Percentiles rank a stretch among this genome's conserved stretches.
These are phyloP conservation scores for Pleurotus pulmonarius DNA, from an alignment of 768 basidiomycete genomes.

Conservation along the genomic window DNA sequence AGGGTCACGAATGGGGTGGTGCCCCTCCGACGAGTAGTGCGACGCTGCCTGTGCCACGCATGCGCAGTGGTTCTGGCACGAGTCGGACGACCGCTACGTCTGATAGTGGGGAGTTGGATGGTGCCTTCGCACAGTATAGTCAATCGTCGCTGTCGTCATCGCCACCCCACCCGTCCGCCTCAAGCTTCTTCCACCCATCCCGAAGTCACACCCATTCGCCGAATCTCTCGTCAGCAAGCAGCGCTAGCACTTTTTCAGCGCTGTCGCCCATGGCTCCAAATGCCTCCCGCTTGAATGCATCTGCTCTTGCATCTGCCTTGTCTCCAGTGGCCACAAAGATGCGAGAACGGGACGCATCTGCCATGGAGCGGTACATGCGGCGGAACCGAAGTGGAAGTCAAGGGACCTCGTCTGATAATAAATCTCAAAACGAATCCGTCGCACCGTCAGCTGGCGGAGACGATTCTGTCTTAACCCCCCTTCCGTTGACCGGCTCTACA, in stretches of 20 bases:
- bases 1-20: constrained; percentile 59
- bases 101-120: constrained; percentile 66
- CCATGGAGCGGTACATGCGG: constrained; percentile 81
- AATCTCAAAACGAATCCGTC: constrained; percentile 52
- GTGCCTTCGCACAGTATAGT: constrained; percentile 36
- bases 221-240: constrained; percentile 27
- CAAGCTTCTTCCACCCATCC: constrained; percentile 33
- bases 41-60: constrained; percentile 37
- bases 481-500: constrained; percentile 46
- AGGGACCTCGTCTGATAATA: constrained; percentile 67
- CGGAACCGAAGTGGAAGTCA: constrained; percentile 82
- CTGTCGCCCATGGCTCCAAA: constrained; percentile 26
- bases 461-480: constrained; percentile 15
- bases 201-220: constrained; percentile 21
- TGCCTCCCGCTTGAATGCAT: constrained; percentile 29
- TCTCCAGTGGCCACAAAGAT: constrained; percentile 80
- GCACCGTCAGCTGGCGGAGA: background rate
- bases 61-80: constrained; percentile 80
- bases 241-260: constrained; percentile 23
- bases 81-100: constrained; percentile 75
- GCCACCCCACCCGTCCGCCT: constrained; percentile 49
- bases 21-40: constrained; percentile 24
- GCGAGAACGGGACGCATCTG: constrained; percentile 81
- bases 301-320: constrained; percentile 42
- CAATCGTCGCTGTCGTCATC: constrained; percentile 63